Evolutionary conservation across 2,329 filamentous ascomycete species (phyloP), one percentile per base, ranked within the genome.

Genomic region (Cercospora canescens): DNA sequence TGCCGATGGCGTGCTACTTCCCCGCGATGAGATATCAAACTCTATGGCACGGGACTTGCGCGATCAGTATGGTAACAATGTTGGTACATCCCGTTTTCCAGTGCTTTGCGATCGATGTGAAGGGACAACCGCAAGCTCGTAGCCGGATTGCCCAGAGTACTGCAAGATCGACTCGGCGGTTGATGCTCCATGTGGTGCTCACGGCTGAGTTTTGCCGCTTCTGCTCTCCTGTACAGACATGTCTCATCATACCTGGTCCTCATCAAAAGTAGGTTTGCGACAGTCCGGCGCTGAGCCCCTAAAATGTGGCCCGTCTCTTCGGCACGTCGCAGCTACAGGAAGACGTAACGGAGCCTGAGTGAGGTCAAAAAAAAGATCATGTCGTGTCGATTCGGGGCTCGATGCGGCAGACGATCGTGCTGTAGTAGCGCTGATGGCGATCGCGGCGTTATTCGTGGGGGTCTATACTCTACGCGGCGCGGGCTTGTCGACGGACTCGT

Each of bases 1-100:
- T 54, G 60, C 21, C 37, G 48, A 62, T 62, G 60, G 60, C 60
- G 60, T 62, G 60, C 60, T 55, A 35, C 3, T 34, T 39, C 60
- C 60, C 45, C 60, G 28, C 14, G 24, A 50, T 62, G 50, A 30
- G 45, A 62, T 41, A 55, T 56, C 50, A 50, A 62, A 62, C 48
- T 62, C 21, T 55, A 62, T 55, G 7, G 6, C 60, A 56, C 54
- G 34, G 30, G 59, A 45, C 32, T 26, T 55, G 60, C 7, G 26
- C 16, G 5, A 5, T 50, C 41, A 48, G 41, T 48, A 3, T 45
- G n/a, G 6, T 45, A n/a, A n/a, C n/a, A n/a, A n/a, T n/a, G n/a
- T n/a, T n/a, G n/a, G n/a, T n/a, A n/a, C n/a, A 45, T n/a, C 9
- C 41, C 18, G 9, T 45, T 24, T 4, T 45, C 4, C 18, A 24